Base-by-base conservation (phyloP, 176 grass and related monocot species). In the Ensete glaucum region DNA sequence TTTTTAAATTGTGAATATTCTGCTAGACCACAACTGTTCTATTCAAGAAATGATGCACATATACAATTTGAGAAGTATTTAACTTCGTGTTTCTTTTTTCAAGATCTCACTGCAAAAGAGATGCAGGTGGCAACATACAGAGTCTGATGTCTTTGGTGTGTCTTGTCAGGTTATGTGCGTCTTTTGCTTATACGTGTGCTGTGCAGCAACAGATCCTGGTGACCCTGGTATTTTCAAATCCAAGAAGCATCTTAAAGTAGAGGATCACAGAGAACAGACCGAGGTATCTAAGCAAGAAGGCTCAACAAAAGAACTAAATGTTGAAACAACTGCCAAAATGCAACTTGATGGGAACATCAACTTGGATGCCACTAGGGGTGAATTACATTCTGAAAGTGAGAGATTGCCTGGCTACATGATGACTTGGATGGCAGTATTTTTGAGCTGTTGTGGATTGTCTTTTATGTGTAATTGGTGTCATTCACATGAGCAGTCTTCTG, bases 151-250 rank as follows among this genome's bases (percentile, higher is more conserved):
- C 3, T 19, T 50, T 50, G 48, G 19, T 14, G 34, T 43, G n/a
- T 48, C 11, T 50, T 64, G 67, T 78, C 88, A 99, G 95, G 84
- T 91, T 86, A 85, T 84, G 70, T 84, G 66, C 67, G 90, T 91
- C 1, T 82, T 94, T 73, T 67, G 79, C 74, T 80, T 91, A 50
- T 99, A 99, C 72, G 75, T 91, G 69, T 89, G 90, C 88, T 94
- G 90, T 83, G 95, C 95, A 22, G 95, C 88, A 71, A 87, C 90
- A 48, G 85, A 99, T 81, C 95, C 95, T 50, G 90, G 86, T 14
- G 95, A 99, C 77, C 90, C 95, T 5, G 95, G 95, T 27, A 84
- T 99, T 71, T 99, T 85, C 86, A 85, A 72, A 59, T 86, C 88
- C 68, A 34, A 83, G 10, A 89, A 64, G 50, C 78, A 85, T 85